A percentile compares a stretch with the other conserved stretches of the same genome.
Evolutionary conservation across 2,329 filamentous ascomycete genomes (phyloP).

Genomic region (Phyllosticta citriasiana): DNA sequence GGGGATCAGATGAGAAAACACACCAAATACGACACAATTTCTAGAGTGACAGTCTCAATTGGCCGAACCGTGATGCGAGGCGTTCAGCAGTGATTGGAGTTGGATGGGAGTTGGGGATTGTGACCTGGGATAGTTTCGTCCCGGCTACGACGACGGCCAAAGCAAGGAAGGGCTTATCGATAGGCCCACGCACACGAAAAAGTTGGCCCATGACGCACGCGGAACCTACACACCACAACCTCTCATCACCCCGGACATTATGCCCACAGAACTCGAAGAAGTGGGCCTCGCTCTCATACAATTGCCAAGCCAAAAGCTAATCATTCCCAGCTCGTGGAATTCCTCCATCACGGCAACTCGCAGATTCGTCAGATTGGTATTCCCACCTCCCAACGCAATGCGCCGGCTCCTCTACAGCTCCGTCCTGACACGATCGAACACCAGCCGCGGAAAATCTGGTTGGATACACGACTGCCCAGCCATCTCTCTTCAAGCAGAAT

Average conservation of each 20-base stretch:
- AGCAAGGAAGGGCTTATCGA: conserved; percentile 5
- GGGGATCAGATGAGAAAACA: background rate
- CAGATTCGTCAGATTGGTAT: conserved; percentile 74
- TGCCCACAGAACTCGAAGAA: conserved; percentile 43
- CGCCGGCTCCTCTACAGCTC: conserved; percentile 16
- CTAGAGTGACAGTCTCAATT: background rate
- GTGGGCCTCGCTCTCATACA: conserved; percentile 17
- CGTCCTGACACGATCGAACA: conserved; percentile 9
- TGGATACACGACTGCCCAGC: conserved; percentile 68
- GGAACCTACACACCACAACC: background rate
- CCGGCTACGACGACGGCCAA: background rate
- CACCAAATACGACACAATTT: background rate
- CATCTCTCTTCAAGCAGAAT: conserved; percentile 73
- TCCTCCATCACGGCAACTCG: conserved; percentile 84
- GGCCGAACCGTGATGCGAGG: too few species aligned
- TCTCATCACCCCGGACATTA: conserved; percentile 15
- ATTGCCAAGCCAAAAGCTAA: background rate
- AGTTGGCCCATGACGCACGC: conserved; percentile 7
- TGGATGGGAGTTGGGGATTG: background rate
- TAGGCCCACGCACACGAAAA: conserved; percentile 6
- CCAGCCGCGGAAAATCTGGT: conserved; percentile 76
- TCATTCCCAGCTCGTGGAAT: conserved; percentile 65
- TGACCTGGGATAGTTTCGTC: too few species aligned
- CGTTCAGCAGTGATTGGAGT: background rate
- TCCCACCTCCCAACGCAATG: conserved; percentile 11